Conservation (phyloP, 73 alveolate genomes). For the Stentor roeselii region DNA sequence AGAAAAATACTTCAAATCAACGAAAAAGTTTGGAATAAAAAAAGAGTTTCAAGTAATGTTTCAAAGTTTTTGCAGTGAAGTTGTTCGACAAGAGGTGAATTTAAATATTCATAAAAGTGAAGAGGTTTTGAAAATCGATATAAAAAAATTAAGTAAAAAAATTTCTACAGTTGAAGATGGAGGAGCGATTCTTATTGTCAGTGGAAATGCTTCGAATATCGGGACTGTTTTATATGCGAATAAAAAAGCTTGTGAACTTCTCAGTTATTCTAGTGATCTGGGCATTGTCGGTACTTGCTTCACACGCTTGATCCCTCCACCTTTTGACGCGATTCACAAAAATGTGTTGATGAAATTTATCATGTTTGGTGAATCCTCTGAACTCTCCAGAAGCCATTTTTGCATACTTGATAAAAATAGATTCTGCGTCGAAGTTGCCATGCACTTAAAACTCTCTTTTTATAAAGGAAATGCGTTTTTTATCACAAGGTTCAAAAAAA, state of each 20-base stretch:
- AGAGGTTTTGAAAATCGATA: background rate
- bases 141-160: background rate
- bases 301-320: constrained; percentile 14
- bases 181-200: background rate
- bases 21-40: background rate
- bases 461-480: background rate
- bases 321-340: constrained; percentile 17
- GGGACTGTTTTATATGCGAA: constrained; percentile 10
- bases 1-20: background rate
- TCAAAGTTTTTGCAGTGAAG: background rate
- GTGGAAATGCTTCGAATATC: background rate
- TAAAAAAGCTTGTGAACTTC: background rate
- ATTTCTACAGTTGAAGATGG: background rate
- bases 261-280: background rate
- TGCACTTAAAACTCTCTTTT: constrained; percentile 13
- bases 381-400: background rate
- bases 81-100: background rate
- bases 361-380: background rate
- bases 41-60: background rate
- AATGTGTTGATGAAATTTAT: background rate
- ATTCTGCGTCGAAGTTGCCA: background rate
- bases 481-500: background rate
- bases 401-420: background rate
- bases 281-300: background rate
- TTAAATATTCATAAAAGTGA: background rate